Conservation (phyloP, 257 asterid species). For the Gardenia jasminoides region DNA sequence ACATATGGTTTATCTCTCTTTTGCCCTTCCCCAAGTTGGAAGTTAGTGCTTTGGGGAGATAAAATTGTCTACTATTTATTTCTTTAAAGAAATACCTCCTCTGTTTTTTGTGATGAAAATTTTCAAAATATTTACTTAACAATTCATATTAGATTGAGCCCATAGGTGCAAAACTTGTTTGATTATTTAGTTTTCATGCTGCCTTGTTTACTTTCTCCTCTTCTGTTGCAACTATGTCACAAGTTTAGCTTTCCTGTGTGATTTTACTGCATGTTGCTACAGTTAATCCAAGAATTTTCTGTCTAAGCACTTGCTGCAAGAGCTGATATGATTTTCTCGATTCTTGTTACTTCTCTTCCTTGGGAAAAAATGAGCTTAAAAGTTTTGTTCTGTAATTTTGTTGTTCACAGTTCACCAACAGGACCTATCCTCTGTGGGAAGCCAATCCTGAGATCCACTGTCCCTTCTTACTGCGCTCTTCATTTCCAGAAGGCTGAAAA, state of each 20-base stretch:
- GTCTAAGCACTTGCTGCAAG: neutral
- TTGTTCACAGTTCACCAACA: conserved; percentile 61
- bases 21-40: neutral
- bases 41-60: neutral
- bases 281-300: neutral
- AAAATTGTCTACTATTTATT: too few relatives aligned
- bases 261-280: neutral
- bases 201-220: neutral
- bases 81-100: too few relatives aligned
- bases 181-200: too few relatives aligned
- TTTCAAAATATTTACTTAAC: too few relatives aligned
- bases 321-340: neutral
- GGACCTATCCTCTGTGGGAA: conserved; percentile 87
- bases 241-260: neutral
- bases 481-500: conserved; percentile 83
- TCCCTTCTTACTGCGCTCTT: conserved; percentile 74
- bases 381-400: conserved; percentile 12
- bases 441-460: conserved; percentile 76
- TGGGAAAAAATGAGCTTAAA: neutral
- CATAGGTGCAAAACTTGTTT: neutral
- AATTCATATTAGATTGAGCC: neutral
- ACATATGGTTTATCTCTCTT: neutral
- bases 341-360: neutral
- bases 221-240: neutral
- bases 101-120: too few relatives aligned